phyloP scores from a whole-genome alignment of 371 early-diverging fungal species.

The Haplosporangium sp. region DNA sequence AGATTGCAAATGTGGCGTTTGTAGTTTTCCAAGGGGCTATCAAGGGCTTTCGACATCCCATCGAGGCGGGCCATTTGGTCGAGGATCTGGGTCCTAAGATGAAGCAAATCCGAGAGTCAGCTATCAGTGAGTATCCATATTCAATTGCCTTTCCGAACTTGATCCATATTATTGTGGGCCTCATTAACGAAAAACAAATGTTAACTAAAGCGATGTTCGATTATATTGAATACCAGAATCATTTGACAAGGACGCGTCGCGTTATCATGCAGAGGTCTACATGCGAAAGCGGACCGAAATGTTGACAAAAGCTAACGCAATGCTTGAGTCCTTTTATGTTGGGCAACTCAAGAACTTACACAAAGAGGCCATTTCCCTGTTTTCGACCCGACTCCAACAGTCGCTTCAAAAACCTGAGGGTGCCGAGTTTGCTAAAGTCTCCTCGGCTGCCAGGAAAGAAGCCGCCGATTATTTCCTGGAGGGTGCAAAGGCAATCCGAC shows the following conservation, averaged over 20 bases:
- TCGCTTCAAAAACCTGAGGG: constrained; percentile 22
- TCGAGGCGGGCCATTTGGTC: constrained; percentile 84
- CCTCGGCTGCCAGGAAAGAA: constrained; percentile 23
- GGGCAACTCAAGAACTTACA: constrained; percentile 90
- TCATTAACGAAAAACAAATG: background rate
- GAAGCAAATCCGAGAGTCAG: constrained; percentile 64
- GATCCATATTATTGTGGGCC: background rate
- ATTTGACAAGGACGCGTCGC: constrained; percentile 91
- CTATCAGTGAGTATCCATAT: constrained; percentile 60
- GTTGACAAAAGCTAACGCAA: constrained; percentile 77
- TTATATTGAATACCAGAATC: constrained; percentile 39
- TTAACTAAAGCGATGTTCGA: background rate
- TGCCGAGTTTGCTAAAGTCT: constrained; percentile 30
- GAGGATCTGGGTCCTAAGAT: constrained; percentile 81
- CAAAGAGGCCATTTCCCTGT: constrained; percentile 73
- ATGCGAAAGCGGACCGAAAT: constrained; percentile 86
- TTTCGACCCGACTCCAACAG: constrained; percentile 66
- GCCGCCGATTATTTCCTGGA: constrained; percentile 38
- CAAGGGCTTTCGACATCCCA: constrained; percentile 68
- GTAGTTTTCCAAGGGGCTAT: constrained; percentile 73
- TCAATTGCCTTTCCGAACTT: background rate
- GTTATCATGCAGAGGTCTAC: constrained; percentile 93
- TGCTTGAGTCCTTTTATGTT: constrained; percentile 81
- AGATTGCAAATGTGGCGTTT: constrained; percentile 88
- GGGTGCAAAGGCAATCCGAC: constrained; percentile 61